phyloP scores from a whole-genome alignment of 2,329 filamentous ascomycete genomes.

The Xylariaceae sp. region DNA sequence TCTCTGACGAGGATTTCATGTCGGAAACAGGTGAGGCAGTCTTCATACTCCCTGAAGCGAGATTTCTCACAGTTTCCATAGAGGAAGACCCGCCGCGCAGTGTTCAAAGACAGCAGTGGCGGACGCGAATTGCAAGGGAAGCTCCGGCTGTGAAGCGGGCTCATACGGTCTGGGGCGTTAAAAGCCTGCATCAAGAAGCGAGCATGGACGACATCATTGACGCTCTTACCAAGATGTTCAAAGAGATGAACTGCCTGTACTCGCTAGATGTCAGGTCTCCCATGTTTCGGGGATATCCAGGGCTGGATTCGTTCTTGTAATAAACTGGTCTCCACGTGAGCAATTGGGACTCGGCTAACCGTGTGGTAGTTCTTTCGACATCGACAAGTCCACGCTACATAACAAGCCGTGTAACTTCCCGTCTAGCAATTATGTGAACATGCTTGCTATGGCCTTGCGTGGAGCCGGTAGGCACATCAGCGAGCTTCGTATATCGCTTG shows the following conservation, averaged over 20 bases:
- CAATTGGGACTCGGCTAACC: not conserved
- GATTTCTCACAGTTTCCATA: not conserved
- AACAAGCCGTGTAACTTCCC: constrained; percentile 4
- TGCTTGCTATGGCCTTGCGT: constrained; percentile 8
- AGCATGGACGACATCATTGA: constrained; percentile 2
- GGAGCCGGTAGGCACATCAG: constrained; percentile 4
- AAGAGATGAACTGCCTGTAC: constrained; percentile 1
- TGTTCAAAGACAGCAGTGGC: constrained; percentile 1
- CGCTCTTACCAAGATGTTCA: constrained; percentile 10
- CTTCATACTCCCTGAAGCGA: not conserved
- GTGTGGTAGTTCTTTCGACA: constrained; percentile 1
- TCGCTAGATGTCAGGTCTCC: constrained; percentile 10
- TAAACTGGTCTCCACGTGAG: not conserved
- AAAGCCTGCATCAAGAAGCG: constrained; percentile 1
- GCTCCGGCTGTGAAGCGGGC: not conserved
- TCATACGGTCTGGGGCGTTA: constrained; percentile 4
- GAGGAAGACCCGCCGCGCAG: constrained; percentile 3
- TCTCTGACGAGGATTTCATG: not conserved
- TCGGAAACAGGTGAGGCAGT: not conserved
- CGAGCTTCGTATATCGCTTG: constrained; percentile 3
- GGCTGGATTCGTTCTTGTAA: constrained; percentile 9
- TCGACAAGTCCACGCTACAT: constrained; percentile 5
- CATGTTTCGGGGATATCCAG: constrained; percentile 7
- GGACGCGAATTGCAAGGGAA: constrained; percentile 8
- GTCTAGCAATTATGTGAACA: constrained; percentile 2